Base-by-base conservation (phyloP, 2,329 filamentous ascomycete genomes). In the Samsoniella hepiali region DNA sequence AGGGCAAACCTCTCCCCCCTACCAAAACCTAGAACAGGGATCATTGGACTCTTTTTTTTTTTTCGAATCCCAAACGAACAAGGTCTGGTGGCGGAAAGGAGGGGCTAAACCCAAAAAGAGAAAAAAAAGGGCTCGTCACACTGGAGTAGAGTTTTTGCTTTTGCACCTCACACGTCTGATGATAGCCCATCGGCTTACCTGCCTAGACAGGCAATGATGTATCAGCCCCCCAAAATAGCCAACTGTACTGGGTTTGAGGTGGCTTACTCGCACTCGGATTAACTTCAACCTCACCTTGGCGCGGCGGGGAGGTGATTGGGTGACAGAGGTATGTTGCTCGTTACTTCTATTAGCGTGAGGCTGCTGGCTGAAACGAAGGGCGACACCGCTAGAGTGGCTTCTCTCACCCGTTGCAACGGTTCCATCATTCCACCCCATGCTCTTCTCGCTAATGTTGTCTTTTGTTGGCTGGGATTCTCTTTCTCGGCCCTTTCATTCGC, bases 311-410 rank as follows among this genome's bases (percentile, higher is more conserved):
- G 10, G 29, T 15, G 11, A 38, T 15, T 58, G 34, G 40, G 40
- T 29, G 40, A 13, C 17, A 15, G n/a, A 27, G 34, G 22, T 22
- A 7, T 22, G 40, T 5, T 36, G 56, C 9, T 42, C n/a, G n/a
- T 15, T 65, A 32, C 58, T 13, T 49, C 59, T 32, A 47, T 66
- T 45, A 59, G 51, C 38, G 56, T 58, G 15, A 63, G 58, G 54
- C 47, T 62, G 29, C 47, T 59, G 54, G 61, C 61, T 44, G 49
- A 62, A 49, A 47, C 57, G 34, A 54, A 22, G 45, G 15, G 59
- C 27, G 55, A 40, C 45, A 34, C 15, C 34, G 32, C 57, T 32
- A 38, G 22, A 17, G 22, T 22, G 22, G 22, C 57, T 32, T 40
- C 42, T 17, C 59, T 63, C 49, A 49, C 32, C 17, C 32, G 50